Percentiles rank a stretch among this genome's conserved stretches.
Conservation (phyloP, 495 filamentous ascomycete species). For the Chaetomidium leptoderma region DNA sequence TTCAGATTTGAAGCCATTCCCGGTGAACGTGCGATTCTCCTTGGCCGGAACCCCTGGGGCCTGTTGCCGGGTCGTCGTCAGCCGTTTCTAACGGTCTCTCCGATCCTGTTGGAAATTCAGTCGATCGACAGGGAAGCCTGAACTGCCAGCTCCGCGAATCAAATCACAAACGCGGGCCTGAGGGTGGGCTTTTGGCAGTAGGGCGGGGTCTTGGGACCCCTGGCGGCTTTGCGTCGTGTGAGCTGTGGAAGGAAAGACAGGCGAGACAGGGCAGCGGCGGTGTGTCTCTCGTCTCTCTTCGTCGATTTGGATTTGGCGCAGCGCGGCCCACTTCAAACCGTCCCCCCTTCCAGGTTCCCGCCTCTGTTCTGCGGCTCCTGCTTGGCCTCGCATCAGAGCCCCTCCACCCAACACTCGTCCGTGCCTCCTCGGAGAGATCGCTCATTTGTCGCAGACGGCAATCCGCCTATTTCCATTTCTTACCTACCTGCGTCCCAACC, state of each 20-base stretch:
- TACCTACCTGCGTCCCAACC: not conserved
- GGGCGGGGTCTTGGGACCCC: constrained; percentile 11
- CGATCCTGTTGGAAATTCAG: constrained; percentile 3
- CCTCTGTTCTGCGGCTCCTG: constrained; percentile 4
- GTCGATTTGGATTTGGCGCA: not conserved
- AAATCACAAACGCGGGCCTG: not conserved
- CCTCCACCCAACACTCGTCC: constrained; percentile 19
- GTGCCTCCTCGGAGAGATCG: constrained; percentile 27
- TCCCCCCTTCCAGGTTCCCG: not conserved
- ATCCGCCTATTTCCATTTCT: constrained; percentile 36
- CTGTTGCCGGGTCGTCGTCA: constrained; percentile 1
- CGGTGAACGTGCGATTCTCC: not conserved
- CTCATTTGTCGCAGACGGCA: constrained; percentile 40
- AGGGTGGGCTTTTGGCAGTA: not conserved
- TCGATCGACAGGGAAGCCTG: not conserved
- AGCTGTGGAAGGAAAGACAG: not conserved
- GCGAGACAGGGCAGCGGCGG: too few species aligned
- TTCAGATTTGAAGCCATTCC: too few species aligned
- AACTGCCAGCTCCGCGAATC: not conserved
- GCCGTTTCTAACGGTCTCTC: not conserved
- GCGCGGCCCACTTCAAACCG: not conserved
- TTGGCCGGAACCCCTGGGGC: not conserved
- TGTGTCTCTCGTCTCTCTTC: not conserved
- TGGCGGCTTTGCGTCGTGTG: not conserved
- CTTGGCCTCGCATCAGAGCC: constrained; percentile 9